These are phyloP conservation scores for Candida incommunis DNA, from an alignment of 805 yeast species.

Conservation along the genomic window DNA sequence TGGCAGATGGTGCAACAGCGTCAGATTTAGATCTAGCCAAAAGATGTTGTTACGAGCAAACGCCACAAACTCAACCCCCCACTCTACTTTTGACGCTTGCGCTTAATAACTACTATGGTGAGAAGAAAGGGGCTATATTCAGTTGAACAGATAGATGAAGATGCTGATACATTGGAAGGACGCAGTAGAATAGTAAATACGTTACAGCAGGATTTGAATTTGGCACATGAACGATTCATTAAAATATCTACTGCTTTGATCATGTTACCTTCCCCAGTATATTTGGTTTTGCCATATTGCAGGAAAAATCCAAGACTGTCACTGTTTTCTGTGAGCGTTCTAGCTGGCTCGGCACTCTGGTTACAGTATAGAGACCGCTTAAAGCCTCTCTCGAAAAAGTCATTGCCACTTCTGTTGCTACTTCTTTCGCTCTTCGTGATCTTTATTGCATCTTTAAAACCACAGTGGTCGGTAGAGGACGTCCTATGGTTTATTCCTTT, in stretches of 20 bases:
- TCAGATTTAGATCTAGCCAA: too few relatives aligned
- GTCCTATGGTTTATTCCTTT: neutral
- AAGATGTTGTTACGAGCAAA: too few relatives aligned
- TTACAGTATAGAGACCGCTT: neutral
- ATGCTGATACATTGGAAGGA: neutral
- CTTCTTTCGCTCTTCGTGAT: neutral
- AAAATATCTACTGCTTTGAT: neutral
- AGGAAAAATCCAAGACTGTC: conserved; percentile 1
- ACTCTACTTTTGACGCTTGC: too few relatives aligned
- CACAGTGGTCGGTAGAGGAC: neutral
- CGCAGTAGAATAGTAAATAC: neutral
- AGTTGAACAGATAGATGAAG: neutral
- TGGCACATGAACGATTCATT: neutral
- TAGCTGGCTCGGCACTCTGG: neutral
- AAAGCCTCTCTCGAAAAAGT: neutral
- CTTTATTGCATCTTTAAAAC: neutral
- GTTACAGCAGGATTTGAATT: neutral
- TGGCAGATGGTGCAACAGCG: too few relatives aligned
- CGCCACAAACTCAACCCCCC: too few relatives aligned
- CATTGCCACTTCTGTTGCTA: neutral
- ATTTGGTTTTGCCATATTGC: neutral
- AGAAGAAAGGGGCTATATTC: neutral
- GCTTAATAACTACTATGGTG: neutral
- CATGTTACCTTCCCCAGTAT: neutral
- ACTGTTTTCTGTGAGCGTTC: conserved; percentile 3